These are phyloP conservation scores for Knufia petricola DNA, from an alignment of 2,329 filamentous ascomycete species.

Conservation along the genomic window DNA sequence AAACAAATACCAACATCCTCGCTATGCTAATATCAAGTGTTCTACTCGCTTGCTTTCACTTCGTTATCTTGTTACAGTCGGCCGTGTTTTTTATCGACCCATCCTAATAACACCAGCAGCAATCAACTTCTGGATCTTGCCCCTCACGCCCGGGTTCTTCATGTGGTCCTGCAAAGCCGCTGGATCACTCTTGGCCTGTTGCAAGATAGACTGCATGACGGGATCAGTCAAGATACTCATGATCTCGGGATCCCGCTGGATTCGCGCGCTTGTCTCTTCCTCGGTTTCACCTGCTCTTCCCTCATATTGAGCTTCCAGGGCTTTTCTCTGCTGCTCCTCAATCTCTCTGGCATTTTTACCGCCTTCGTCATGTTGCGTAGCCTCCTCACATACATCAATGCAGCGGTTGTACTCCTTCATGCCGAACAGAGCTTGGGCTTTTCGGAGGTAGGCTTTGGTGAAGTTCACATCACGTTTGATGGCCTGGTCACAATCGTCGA, in stretches of 20 bases:
- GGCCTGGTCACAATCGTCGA: conserved; percentile 83
- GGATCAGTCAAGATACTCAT: conserved; percentile 64
- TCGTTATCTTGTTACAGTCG: neutral
- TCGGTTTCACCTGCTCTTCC: conserved; percentile 90
- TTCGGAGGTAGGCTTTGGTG: conserved; percentile 91
- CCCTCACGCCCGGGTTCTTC: conserved; percentile 75
- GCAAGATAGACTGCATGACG: conserved; percentile 93
- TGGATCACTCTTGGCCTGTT: conserved; percentile 90
- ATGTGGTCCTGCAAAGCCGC: conserved; percentile 93
- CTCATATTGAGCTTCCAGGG: conserved; percentile 75
- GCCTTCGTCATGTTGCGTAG: conserved; percentile 63
- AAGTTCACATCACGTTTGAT: conserved; percentile 88
- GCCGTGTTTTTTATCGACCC: conserved; percentile 39
- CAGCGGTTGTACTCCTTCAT: conserved; percentile 98
- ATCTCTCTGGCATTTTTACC: conserved; percentile 85
- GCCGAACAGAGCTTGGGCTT: conserved; percentile 87
- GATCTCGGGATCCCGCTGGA: conserved; percentile 89
- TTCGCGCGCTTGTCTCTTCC: conserved; percentile 84
- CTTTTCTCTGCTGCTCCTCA: conserved; percentile 88
- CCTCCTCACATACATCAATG: conserved; percentile 78
- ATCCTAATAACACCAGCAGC: conserved; percentile 85
- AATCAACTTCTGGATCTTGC: conserved; percentile 90
- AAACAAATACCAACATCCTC: neutral
- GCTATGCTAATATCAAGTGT: conserved; percentile 3
- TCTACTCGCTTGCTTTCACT: neutral